Base-by-base conservation (phyloP, 2,329 filamentous ascomycete genomes). In the Trichophaea hybrida region DNA sequence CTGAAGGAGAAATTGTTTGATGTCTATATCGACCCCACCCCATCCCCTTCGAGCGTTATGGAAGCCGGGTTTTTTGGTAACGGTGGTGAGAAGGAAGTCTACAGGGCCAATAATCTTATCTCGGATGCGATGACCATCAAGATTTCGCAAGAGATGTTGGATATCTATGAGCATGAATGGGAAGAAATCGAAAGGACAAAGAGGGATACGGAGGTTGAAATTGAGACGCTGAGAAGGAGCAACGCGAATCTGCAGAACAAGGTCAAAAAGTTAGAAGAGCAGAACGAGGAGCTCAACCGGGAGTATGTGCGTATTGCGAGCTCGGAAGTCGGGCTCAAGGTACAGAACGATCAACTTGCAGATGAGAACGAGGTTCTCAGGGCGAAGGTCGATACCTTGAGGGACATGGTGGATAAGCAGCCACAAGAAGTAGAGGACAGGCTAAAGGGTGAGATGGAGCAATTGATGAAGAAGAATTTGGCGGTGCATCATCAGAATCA, bases 51-150 rank as follows among this genome's bases (percentile, higher is more conserved):
- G 55, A 95, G 89, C 13, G 85, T 98, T 52, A 80, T 97, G 0
- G 93, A 98, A 72, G 94, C 89, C 48, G 93, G 93, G 12, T 98
- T 98, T 77, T 98, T 98, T 69, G 93, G 93, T 61, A 91, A 85
- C 71, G 91, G 88, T 31, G 89, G 87, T 37, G 93, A 98, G 70
- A 96, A 95, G 73, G 93, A 96, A 70, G 82, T 98, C 5, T 98
- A 98, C 71, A 84, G 90, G 54, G 93, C 93, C 13, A 93, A 98
- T 71, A 83, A 93, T 68, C 81, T 98, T 62, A 88, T 98, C 12
- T 85, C 86, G 61, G 93, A 98, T 72, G 93, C 93, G 0, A 95
- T 90, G 69, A 84, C 86, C 37, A 79, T 97, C 55, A 86, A 88
- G 69, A 82, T 98, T 44, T 88, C 88, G 0, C 83, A 87, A 0